phyloP scores from a whole-genome alignment of 768 basidiomycete species.

The Filobasidium wieringae region DNA sequence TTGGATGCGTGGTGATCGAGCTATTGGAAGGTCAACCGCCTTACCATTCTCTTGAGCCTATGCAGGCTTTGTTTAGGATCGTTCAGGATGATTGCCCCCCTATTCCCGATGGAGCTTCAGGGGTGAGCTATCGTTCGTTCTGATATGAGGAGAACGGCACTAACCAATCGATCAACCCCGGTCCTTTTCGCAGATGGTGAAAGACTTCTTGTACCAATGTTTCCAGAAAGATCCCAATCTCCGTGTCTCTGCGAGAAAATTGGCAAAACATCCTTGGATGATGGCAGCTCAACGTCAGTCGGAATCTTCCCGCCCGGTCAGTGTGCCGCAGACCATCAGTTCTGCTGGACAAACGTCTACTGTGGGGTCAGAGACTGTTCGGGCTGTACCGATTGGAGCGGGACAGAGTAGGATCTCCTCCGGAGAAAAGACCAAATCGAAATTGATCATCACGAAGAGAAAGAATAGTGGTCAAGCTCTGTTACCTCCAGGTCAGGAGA shows the following conservation, averaged over 20 bases:
- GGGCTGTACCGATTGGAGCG: neutral
- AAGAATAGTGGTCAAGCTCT: no score
- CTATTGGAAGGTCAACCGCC: constrained; percentile 83
- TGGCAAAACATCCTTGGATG: constrained; percentile 95
- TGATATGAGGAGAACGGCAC: neutral
- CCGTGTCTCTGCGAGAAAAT: constrained; percentile 83
- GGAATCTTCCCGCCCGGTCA: constrained; percentile 26
- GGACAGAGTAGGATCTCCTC: constrained; percentile 10
- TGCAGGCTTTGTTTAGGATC: constrained; percentile 96
- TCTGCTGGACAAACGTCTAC: neutral
- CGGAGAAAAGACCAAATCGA: constrained; percentile 17
- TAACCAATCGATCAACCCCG: neutral
- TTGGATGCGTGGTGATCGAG: constrained; percentile 96
- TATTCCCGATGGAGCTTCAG: constrained; percentile 87
- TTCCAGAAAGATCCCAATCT: constrained; percentile 97
- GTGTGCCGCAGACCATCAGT: neutral
- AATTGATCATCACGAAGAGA: neutral
- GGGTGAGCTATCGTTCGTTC: constrained; percentile 35
- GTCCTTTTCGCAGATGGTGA: constrained; percentile 52
- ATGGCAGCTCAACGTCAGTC: constrained; percentile 66
- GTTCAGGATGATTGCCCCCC: constrained; percentile 97
- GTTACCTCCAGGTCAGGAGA: no score
- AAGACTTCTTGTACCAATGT: constrained; percentile 92
- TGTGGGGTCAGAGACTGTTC: neutral
- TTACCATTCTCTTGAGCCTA: constrained; percentile 88